Conservation (phyloP, 2,329 filamentous ascomycete genomes). For the Massarina eburnea region DNA sequence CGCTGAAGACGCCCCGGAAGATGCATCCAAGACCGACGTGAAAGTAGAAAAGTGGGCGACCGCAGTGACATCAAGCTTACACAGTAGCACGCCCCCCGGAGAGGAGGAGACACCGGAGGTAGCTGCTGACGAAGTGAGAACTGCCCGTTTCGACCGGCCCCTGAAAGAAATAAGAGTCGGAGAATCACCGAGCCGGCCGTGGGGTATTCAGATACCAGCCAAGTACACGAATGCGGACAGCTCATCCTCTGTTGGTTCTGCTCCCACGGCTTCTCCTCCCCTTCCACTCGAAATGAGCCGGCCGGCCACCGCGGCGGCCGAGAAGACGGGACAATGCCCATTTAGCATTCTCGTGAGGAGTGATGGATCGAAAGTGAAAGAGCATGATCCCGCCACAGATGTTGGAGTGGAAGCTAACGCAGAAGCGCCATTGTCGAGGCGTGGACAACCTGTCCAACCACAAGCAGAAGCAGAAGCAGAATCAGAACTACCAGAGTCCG, state of each 20-base stretch:
- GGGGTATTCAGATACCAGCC: slow-evolving; percentile 83
- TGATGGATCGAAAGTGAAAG: slow-evolving; percentile 12
- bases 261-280: slow-evolving; percentile 49
- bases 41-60: slow-evolving; percentile 87
- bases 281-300: slow-evolving; percentile 53
- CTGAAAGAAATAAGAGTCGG: slow-evolving; percentile 89
- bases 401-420: slow-evolving; percentile 10
- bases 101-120: slow-evolving; percentile 42
- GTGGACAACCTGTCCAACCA: slow-evolving; percentile 3
- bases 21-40: slow-evolving; percentile 57
- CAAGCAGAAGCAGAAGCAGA: no score
- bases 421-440: slow-evolving; percentile 14
- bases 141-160: slow-evolving; percentile 78
- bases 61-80: slow-evolving; percentile 63
- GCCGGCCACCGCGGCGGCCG: slow-evolving; percentile 26
- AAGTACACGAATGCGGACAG: slow-evolving; percentile 47
- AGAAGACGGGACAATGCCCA: slow-evolving; percentile 37
- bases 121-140: slow-evolving; percentile 60
- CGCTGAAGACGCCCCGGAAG: slow-evolving; percentile 49
- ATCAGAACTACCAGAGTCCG: slow-evolving; percentile 5
- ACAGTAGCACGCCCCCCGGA: slow-evolving; percentile 42
- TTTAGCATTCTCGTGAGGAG: slow-evolving; percentile 36
- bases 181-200: slow-evolving; percentile 88
- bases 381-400: slow-evolving; percentile 2
- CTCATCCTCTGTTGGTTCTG: slow-evolving; percentile 42